phyloP scores from a whole-genome alignment of 2,329 filamentous ascomycete species.

The Chrysoporthe cubensis region DNA sequence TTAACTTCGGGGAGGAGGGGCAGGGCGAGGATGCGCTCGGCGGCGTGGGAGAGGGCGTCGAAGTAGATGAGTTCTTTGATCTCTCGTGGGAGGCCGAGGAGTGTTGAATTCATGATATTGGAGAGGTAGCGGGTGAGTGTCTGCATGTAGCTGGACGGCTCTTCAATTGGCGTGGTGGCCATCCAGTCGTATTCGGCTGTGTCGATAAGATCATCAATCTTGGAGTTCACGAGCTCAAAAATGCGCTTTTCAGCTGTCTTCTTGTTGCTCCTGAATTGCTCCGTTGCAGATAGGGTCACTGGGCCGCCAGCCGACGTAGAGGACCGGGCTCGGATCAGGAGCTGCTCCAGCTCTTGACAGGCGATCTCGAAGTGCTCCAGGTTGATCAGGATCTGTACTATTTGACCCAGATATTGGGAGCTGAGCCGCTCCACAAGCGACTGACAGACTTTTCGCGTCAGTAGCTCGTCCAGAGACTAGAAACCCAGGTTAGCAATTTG shows the following conservation, averaged over 20 bases:
- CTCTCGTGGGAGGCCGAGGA: conserved; percentile 88
- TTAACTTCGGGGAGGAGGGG: conserved; percentile 79
- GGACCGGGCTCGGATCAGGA: conserved; percentile 83
- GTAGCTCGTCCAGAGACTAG: conserved; percentile 89
- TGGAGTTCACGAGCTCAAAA: conserved; percentile 97
- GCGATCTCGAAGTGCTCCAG: conserved; percentile 95
- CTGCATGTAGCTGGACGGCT: conserved; percentile 93
- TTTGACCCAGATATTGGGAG: conserved; percentile 94
- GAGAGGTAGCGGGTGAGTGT: conserved; percentile 90
- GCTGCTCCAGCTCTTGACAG: conserved; percentile 83
- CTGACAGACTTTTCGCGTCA: conserved; percentile 89
- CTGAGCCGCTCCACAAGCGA: conserved; percentile 85
- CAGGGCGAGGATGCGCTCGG: conserved; percentile 79
- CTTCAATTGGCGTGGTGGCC: conserved; percentile 61
- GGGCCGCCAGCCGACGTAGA: conserved; percentile 80
- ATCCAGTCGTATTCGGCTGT: conserved; percentile 95
- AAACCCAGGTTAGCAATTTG: background rate
- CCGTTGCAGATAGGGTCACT: conserved; percentile 79
- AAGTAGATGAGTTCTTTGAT: conserved; percentile 99
- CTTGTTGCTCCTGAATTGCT: conserved; percentile 85
- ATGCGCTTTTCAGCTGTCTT: conserved; percentile 97
- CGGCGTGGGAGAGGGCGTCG: conserved; percentile 89
- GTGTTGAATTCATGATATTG: conserved; percentile 94
- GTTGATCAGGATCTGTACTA: conserved; percentile 98
- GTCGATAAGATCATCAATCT: conserved; percentile 96